Conservation (phyloP, 2,329 filamentous ascomycete genomes). For the Thermothelomyces thermophilus region DNA sequence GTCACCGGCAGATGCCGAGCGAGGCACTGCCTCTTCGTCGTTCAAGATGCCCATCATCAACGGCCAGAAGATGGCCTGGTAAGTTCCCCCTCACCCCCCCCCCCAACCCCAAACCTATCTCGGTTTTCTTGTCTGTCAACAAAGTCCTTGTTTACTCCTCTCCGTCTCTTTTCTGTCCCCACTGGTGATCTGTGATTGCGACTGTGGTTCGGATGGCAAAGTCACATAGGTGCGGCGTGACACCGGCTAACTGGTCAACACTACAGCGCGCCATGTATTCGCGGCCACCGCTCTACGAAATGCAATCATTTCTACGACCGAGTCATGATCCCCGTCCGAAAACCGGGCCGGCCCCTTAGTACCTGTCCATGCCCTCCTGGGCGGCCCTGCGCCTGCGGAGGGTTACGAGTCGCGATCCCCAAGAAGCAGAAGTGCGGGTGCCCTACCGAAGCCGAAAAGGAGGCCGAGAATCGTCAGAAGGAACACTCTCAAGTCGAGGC, state of each 20-base stretch:
- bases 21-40: background rate
- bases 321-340: conserved; percentile 63
- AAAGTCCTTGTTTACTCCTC: background rate
- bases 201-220: too few species aligned
- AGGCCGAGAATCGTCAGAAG: conserved; percentile 22
- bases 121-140: background rate
- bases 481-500: conserved; percentile 26
- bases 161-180: background rate
- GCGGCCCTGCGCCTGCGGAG: conserved; percentile 54
- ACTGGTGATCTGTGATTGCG: background rate
- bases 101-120: background rate
- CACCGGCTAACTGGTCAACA: conserved; percentile 16
- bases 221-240: background rate
- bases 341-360: conserved; percentile 64
- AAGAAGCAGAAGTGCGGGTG: conserved; percentile 52
- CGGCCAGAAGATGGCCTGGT: conserved; percentile 69
- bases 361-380: conserved; percentile 60
- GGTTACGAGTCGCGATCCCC: conserved; percentile 59
- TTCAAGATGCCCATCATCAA: conserved; percentile 60
- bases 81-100: conserved; percentile 31
- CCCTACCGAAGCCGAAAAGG: conserved; percentile 18
- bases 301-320: conserved; percentile 63
- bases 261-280: conserved; percentile 63
- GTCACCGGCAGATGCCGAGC: conserved; percentile 6
- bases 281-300: conserved; percentile 69